phyloP scores from a whole-genome alignment of 2,329 filamentous ascomycete species.

The Nigrospora osmanthi region DNA sequence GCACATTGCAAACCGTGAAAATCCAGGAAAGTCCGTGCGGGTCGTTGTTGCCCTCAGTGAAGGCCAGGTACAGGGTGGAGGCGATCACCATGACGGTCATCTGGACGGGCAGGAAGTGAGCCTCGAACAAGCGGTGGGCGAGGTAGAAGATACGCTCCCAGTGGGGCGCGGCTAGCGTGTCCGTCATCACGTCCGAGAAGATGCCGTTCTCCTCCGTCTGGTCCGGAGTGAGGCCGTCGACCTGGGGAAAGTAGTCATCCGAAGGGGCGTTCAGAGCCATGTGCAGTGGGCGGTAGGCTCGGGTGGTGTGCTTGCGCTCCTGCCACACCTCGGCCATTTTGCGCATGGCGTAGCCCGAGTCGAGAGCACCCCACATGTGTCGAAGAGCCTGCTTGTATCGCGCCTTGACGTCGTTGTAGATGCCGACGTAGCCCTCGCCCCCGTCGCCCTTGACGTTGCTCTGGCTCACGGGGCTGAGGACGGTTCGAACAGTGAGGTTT shows the following conservation, averaged over 20 bases:
- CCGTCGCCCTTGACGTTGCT: constrained; percentile 60
- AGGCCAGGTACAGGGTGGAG: constrained; percentile 51
- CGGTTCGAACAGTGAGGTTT: constrained; percentile 54
- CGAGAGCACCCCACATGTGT: constrained; percentile 70
- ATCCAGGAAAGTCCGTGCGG: constrained; percentile 49
- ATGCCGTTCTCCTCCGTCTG: constrained; percentile 38
- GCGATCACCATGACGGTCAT: constrained; percentile 57
- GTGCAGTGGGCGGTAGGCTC: constrained; percentile 49
- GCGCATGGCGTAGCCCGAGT: constrained; percentile 58
- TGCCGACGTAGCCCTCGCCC: constrained; percentile 43
- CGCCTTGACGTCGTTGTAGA: constrained; percentile 50
- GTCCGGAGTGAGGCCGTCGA: constrained; percentile 29
- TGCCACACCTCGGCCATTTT: constrained; percentile 50
- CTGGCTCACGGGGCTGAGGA: constrained; percentile 64
- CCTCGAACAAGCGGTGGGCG: constrained; percentile 63
- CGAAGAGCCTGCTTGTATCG: constrained; percentile 66
- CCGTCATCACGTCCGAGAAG: constrained; percentile 46
- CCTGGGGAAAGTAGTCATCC: constrained; percentile 39
- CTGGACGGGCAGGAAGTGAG: constrained; percentile 64
- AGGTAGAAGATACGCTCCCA: constrained; percentile 51
- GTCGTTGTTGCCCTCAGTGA: constrained; percentile 42
- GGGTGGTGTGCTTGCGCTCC: constrained; percentile 47
- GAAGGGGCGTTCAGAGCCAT: constrained; percentile 36
- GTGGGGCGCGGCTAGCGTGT: constrained; percentile 41
- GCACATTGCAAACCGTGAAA: constrained; percentile 49